These are phyloP conservation scores for Bipolaris bicolor DNA, from an alignment of 2,329 filamentous ascomycete genomes.

Conservation along the genomic window DNA sequence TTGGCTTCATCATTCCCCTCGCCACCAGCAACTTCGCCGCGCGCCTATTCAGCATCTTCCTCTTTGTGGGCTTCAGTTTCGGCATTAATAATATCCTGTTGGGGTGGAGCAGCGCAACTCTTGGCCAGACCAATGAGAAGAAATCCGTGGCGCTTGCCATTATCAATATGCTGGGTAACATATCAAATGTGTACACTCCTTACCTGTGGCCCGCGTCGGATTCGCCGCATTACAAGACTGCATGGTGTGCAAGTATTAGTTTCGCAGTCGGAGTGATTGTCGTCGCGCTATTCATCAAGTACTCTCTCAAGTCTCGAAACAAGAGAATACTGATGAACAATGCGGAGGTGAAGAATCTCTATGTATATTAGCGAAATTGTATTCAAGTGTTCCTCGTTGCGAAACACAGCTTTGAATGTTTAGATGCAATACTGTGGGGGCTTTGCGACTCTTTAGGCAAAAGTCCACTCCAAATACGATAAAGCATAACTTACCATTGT, in stretches of 20 bases:
- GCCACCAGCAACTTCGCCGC: conserved; percentile 36
- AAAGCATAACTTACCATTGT: too few species aligned
- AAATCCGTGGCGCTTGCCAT: conserved; percentile 50
- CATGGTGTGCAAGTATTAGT: conserved; percentile 27
- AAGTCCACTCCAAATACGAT: too few species aligned
- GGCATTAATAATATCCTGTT: conserved; percentile 46
- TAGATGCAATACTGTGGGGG: too few species aligned
- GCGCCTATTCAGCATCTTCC: conserved; percentile 42
- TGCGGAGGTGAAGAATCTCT: background rate
- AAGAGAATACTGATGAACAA: background rate
- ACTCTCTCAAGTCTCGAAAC: background rate
- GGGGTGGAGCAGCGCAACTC: conserved; percentile 48
- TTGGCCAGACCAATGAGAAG: conserved; percentile 52
- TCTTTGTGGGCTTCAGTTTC: conserved; percentile 42
- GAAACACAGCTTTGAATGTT: too few species aligned
- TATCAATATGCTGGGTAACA: conserved; percentile 50
- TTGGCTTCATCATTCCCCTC: conserved; percentile 40
- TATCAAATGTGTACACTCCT: conserved; percentile 47
- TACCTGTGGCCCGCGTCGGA: conserved; percentile 34
- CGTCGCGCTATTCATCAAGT: conserved; percentile 6
- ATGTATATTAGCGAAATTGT: conserved; percentile 14
- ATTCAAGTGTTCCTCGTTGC: too few species aligned
- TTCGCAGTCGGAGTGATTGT: conserved; percentile 25
- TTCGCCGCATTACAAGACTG: conserved; percentile 24
- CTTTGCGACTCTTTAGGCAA: too few species aligned